phyloP scores from a whole-genome alignment of 1,284 basidiomycete genomes.

The Leucoagaricus sp. region DNA sequence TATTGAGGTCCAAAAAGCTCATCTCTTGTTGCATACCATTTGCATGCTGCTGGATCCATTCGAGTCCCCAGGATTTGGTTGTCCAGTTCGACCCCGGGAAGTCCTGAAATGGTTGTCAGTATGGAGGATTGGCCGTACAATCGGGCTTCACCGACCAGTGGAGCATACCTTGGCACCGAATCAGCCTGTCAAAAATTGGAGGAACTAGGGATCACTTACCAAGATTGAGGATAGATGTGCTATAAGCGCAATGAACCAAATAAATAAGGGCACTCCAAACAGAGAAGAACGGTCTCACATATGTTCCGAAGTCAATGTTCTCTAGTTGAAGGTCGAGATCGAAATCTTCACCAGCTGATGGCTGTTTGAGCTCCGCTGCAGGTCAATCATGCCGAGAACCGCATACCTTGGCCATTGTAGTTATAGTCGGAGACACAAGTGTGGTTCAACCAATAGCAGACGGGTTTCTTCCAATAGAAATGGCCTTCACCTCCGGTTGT shows the following conservation, averaged over 20 bases:
- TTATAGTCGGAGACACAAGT: slow-evolving; percentile 51
- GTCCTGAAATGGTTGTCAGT: slow-evolving; percentile 31
- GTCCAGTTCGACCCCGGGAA: slow-evolving; percentile 53
- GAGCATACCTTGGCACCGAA: slow-evolving; percentile 32
- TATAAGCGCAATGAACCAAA: slow-evolving; percentile 23
- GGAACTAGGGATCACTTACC: slow-evolving; percentile 32
- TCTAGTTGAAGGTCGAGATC: slow-evolving; percentile 46
- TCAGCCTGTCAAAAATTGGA: neutral
- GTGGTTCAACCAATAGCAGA: slow-evolving; percentile 44
- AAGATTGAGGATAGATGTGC: slow-evolving; percentile 56
- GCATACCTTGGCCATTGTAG: slow-evolving; percentile 52
- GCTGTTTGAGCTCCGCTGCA: neutral
- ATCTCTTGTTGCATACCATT: slow-evolving; percentile 29
- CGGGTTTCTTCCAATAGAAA: slow-evolving; percentile 47
- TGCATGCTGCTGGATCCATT: slow-evolving; percentile 54
- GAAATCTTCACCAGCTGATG: slow-evolving; percentile 56
- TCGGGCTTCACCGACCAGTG: slow-evolving; percentile 26
- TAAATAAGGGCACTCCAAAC: neutral
- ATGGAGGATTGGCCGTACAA: neutral
- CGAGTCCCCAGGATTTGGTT: slow-evolving; percentile 49
- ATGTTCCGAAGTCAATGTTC: slow-evolving; percentile 59
- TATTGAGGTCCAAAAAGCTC: too few relatives aligned
- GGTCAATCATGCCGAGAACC: neutral
- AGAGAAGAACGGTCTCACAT: slow-evolving; percentile 35
- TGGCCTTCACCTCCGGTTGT: slow-evolving; percentile 62